Percentiles rank a stretch among this genome's conserved stretches.
Evolutionary conservation across 192 early-diverging fungal species (phyloP).

Genomic region (Thamnidium elegans): DNA sequence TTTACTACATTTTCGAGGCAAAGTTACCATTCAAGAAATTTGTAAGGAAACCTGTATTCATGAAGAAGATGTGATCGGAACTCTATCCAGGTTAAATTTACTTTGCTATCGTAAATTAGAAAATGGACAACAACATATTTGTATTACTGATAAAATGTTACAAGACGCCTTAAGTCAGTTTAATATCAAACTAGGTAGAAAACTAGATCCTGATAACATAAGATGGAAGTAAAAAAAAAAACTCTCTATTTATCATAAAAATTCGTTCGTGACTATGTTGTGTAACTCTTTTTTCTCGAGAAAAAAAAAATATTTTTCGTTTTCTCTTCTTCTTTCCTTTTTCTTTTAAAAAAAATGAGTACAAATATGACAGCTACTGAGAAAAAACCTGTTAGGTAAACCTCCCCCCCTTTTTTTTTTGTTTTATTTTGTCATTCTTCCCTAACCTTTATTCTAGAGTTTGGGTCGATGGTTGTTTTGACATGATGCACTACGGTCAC

Average conservation of each 20-base stretch:
- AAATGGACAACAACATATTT: neutral
- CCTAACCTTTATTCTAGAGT: slow-evolving; percentile 39
- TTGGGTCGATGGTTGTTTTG: slow-evolving; percentile 96
- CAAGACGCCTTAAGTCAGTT: neutral
- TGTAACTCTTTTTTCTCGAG: too few species aligned
- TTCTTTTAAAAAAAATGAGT: neutral
- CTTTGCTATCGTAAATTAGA: slow-evolving; percentile 13
- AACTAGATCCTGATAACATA: slow-evolving; percentile 10
- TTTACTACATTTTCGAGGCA: slow-evolving; percentile 32
- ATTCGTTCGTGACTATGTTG: too few species aligned
- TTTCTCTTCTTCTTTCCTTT: neutral
- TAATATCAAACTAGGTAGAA: slow-evolving; percentile 16
- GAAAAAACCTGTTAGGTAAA: slow-evolving; percentile 19
- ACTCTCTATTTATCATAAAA: too few species aligned
- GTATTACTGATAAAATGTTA: slow-evolving; percentile 7
- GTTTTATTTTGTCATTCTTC: too few species aligned
- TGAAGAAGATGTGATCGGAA: slow-evolving; percentile 26
- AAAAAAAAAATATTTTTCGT: neutral
- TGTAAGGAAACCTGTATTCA: slow-evolving; percentile 24
- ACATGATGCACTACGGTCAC: slow-evolving; percentile 96
- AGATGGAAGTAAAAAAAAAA: slow-evolving; percentile 1
- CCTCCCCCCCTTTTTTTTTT: neutral
- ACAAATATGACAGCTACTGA: neutral
- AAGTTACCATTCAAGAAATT: slow-evolving; percentile 10
- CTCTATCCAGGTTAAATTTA: slow-evolving; percentile 16